Evolutionary conservation across 2,329 filamentous ascomycete genomes (phyloP).

Genomic region (Epichloe sibirici): DNA sequence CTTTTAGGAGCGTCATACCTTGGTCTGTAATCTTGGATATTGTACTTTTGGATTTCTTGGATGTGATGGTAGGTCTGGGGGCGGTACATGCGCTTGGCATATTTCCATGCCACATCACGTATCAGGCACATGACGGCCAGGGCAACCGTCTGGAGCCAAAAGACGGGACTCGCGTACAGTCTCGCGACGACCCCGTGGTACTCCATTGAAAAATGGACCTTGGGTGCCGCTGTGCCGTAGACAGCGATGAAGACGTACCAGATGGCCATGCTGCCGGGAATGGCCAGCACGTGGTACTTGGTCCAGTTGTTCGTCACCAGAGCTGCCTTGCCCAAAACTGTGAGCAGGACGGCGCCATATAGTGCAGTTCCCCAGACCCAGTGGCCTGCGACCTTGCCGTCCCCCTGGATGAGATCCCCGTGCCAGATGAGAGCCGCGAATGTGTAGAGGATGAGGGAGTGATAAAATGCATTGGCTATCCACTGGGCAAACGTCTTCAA

Average conservation of each 20-base stretch:
- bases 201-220: constrained; percentile 67
- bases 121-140: constrained; percentile 72
- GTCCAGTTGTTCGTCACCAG: constrained; percentile 97
- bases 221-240: constrained; percentile 79
- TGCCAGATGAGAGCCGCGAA: constrained; percentile 71
- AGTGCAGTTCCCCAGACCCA: constrained; percentile 97
- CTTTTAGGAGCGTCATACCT: constrained; percentile 42
- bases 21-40: constrained; percentile 96
- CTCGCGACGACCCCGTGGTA: constrained; percentile 74
- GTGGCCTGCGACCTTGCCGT: constrained; percentile 78
- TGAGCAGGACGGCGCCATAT: constrained; percentile 87
- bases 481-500: constrained; percentile 86
- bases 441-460: constrained; percentile 87
- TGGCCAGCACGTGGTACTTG: constrained; percentile 92
- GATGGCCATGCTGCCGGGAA: constrained; percentile 81
- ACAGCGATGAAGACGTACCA: constrained; percentile 86
- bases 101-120: constrained; percentile 93
- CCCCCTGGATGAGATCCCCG: constrained; percentile 62
- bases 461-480: constrained; percentile 91
- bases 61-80: constrained; percentile 96
- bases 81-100: constrained; percentile 91
- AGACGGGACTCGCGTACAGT: constrained; percentile 69
- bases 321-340: constrained; percentile 87
- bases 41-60: constrained; percentile 99
- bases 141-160: constrained; percentile 82